Evolutionary conservation across 345 rosid genomes (phyloP).

Genomic region (Melastoma malabathricum): DNA sequence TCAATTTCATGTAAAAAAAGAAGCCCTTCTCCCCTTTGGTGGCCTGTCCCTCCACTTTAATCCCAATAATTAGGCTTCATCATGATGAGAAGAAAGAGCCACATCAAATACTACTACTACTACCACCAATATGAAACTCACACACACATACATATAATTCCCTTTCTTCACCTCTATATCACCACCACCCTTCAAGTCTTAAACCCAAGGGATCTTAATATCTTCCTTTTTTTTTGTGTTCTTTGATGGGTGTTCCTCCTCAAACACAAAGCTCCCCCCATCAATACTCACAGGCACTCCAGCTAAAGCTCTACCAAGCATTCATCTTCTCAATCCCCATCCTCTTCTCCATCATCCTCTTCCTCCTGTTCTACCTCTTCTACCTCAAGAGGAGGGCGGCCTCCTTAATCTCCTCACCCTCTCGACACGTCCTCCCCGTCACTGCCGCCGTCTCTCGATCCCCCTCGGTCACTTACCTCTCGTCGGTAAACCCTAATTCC

Average conservation of each 20-base stretch:
- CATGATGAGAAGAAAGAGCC: no score
- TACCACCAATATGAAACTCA: no score
- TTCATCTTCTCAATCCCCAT: constrained; percentile 95
- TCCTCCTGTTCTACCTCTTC: constrained; percentile 77
- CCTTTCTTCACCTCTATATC: background rate
- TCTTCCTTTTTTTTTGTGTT: background rate
- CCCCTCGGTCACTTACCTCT: constrained; percentile 11
- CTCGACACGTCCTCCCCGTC: constrained; percentile 36
- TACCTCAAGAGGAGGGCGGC: constrained; percentile 88
- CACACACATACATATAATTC: no score
- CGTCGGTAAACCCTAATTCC: constrained; percentile 26
- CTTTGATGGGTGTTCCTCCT: constrained; percentile 48
- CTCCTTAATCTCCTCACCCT: constrained; percentile 16
- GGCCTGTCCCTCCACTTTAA: no score
- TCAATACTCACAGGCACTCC: constrained; percentile 70
- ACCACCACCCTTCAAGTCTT: background rate
- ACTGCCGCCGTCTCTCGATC: constrained; percentile 20
- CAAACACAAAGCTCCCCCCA: constrained; percentile 38
- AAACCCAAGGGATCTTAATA: background rate
- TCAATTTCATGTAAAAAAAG: constrained; percentile 13
- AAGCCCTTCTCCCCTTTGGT: constrained; percentile 1
- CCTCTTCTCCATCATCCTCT: constrained; percentile 80
- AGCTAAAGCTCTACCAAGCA: constrained; percentile 87
- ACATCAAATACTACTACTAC: no score
- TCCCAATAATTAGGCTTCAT: no score